Base-by-base conservation (phyloP, 495 filamentous ascomycete species). In the Alectoria sarmentosa region DNA sequence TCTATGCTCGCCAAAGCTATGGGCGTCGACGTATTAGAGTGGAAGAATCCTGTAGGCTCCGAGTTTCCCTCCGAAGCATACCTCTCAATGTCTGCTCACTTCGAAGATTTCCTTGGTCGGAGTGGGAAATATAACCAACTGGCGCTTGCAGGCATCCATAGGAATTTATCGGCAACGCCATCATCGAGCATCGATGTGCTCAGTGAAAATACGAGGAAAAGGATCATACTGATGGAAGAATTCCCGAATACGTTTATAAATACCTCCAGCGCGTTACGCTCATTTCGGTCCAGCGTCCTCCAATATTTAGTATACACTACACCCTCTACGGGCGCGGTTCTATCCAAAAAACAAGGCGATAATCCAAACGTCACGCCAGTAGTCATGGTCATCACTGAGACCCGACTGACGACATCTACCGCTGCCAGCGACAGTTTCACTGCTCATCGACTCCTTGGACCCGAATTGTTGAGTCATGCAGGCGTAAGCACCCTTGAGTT, bases 381-480 rank as follows among this genome's bases (percentile, higher is more conserved):
- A 41, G 83, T 99, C 32, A 86, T 99, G 75, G 84, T 98, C 61
- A 82, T 99, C 36, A 94, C 94, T 0, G 95, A 99, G 72, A 95
- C 88, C 6, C 77, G 91, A 32, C 74, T 93, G 13, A 88, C 85
- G 8, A 91, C 88, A 15, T 86, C 84, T 10, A 90, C 87, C 4
- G 85, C 89, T 14, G 83, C 86, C 5, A 84, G 89, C 37, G 90
- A 96, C 70, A 96, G 87, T 71, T 90, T 99, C 66, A 98, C 92
- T 0, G 90, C 88, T 3, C 88, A 96, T 76, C 85, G 91, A 23
- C 74, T 99, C 44, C 84, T 99, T 14, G 92, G 95, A 0, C 86
- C 90, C 2, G 87, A 91, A 64, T 86, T 99, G 39, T 82, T 89
- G 15, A 84, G 86, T 55, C 90, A 98, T 72, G 85, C 88, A 3